Conservation (phyloP, 2,329 filamentous ascomycete genomes). For the Fusarium fracticaudum region DNA sequence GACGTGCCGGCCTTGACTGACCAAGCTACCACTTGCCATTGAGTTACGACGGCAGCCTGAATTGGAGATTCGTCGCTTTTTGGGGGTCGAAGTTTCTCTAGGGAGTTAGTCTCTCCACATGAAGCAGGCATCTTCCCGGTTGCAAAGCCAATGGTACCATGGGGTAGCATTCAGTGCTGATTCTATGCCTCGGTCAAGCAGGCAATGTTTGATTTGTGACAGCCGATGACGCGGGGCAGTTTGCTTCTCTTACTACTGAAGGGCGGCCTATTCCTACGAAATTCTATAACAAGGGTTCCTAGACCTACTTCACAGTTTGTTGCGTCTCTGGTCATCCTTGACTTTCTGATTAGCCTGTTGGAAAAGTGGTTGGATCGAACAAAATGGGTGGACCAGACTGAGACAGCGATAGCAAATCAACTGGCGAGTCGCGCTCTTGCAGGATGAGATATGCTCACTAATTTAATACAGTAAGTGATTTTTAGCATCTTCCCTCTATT, state of each 20-base stretch:
- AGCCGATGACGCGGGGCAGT: not conserved
- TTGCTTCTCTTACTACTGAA: not conserved
- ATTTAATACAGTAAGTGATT: not conserved
- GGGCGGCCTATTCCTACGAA: not conserved
- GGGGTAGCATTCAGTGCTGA: not conserved
- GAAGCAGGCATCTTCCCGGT: not conserved
- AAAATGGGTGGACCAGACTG: not conserved
- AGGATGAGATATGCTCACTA: not conserved
- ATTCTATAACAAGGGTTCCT: not conserved
- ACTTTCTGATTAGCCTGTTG: not conserved
- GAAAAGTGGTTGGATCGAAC: not conserved
- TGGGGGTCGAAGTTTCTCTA: not conserved
- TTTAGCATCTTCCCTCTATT: too few species aligned
- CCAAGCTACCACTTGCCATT: not conserved
- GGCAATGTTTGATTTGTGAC: constrained; percentile 19
- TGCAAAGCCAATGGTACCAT: not conserved
- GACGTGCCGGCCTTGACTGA: not conserved
- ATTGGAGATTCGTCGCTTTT: not conserved
- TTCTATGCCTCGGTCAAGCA: not conserved
- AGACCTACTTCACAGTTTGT: not conserved
- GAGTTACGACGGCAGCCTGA: not conserved
- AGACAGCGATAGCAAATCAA: not conserved
- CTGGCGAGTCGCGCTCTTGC: not conserved
- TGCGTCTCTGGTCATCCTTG: not conserved
- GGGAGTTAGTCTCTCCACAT: not conserved